Base-by-base conservation (phyloP, 2,329 filamentous ascomycete species). In the Tolypocladium cylindrosporum region DNA sequence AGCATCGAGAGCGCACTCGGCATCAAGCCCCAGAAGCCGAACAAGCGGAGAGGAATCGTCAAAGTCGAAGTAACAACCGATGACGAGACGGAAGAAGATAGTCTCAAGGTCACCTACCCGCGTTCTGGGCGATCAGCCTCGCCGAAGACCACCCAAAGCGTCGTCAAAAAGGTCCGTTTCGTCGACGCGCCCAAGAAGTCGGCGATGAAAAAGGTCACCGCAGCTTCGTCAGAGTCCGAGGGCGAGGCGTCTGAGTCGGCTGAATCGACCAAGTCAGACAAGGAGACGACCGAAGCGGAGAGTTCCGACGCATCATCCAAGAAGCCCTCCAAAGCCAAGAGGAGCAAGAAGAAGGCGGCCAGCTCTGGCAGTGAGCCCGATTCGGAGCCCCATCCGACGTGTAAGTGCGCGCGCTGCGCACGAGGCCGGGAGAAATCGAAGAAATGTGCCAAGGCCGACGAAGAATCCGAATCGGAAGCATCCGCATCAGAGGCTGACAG, bases 11-110 rank as follows among this genome's bases (percentile, higher is more conserved):
- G 61, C 13, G 66, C 65, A 31, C 64, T 72, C 5, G 65, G 68
- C 3, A 64, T 67, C 6, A 57, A 64, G 5, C 64, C 66, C 13
- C 65, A 64, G 53, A 67, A 67, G 27, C 58, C 61, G 42, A 64
- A 56, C 24, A 67, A 58, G 56, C 62, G 61, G 43, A 64, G 69
- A 53, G 68, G 69, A 21, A 66, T 75, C 13, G 64, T 78, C 58
- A 72, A 65, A 27, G 64, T 80, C 39, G 71, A 77, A 55, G 65
- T 80, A 1, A 71, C 74, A 16, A 81, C 80, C 13, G 79, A 83
- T 60, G 79, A 82, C 50, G 78, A 80, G 57, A 74, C 72, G n/a
- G 74, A 77, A 9, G 71, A 74, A 34, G 80, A 83, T 56, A 76
- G 72, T 3, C 66, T 82, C 56, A 73, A 68, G 21, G 66, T 83